Evolutionary conservation across 352 stramenopile genomes (phyloP).

Genomic region (Bremia lactucae): DNA sequence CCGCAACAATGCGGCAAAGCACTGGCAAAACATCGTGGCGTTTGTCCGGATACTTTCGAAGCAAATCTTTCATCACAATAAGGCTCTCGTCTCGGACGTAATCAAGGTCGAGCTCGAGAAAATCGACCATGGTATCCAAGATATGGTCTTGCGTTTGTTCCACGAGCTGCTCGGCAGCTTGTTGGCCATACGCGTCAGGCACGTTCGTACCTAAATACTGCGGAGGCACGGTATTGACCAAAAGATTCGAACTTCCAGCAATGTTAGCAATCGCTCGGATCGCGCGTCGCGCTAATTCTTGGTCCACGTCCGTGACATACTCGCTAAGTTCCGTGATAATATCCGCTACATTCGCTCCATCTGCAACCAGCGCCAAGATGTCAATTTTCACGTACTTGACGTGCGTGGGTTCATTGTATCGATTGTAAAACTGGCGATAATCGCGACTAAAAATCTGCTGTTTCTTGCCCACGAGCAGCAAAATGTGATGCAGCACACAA

Average conservation of each 20-base stretch:
- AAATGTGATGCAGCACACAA: constrained; percentile 94
- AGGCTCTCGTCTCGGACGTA: constrained; percentile 95
- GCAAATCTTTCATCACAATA: constrained; percentile 91
- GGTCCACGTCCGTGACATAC: constrained; percentile 93
- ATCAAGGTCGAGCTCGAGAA: constrained; percentile 94
- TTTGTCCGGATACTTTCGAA: constrained; percentile 93
- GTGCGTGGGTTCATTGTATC: constrained; percentile 96
- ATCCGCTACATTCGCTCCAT: constrained; percentile 89
- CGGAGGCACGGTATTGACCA: constrained; percentile 25
- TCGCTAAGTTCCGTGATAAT: constrained; percentile 96
- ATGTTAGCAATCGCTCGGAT: constrained; percentile 92
- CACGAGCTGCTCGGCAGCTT: constrained; percentile 45
- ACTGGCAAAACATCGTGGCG: constrained; percentile 86
- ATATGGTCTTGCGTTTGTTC: constrained; percentile 78
- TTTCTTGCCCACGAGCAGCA: constrained; percentile 90
- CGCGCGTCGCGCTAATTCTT: constrained; percentile 84
- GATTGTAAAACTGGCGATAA: constrained; percentile 96
- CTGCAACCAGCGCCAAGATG: constrained; percentile 92
- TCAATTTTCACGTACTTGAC: constrained; percentile 98
- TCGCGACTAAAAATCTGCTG: constrained; percentile 95
- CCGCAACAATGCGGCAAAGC: constrained; percentile 57
- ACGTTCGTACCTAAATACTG: constrained; percentile 32
- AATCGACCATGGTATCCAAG: constrained; percentile 91
- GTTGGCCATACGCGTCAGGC: constrained; percentile 57
- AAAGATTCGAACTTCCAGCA: constrained; percentile 76